Evolutionary conservation across 2,329 filamentous ascomycete species (phyloP).

Genomic region (Botrytis byssoidea): DNA sequence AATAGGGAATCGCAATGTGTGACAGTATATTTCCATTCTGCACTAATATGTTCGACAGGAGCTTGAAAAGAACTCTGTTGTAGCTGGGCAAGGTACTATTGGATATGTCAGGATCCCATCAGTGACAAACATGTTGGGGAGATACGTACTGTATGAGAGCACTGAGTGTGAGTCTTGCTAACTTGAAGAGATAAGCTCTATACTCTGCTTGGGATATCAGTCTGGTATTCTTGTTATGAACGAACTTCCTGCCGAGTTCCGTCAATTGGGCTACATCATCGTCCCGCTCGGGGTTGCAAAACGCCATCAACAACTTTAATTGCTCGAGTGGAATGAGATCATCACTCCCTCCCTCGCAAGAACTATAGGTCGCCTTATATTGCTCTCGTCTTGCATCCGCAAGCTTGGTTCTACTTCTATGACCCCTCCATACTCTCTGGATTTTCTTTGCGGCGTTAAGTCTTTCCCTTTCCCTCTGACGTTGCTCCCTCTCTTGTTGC

Average conservation of each 20-base stretch:
- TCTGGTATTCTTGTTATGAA: constrained; percentile 38
- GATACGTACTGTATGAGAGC: constrained; percentile 34
- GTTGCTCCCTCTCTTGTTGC: constrained; percentile 77
- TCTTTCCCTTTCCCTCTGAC: constrained; percentile 77
- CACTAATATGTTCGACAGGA: constrained; percentile 33
- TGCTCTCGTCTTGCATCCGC: constrained; percentile 55
- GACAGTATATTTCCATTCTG: constrained; percentile 28
- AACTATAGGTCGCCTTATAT: constrained; percentile 56
- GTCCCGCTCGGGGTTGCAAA: constrained; percentile 46
- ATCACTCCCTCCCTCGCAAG: not conserved
- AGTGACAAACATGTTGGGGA: not conserved
- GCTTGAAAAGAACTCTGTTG: constrained; percentile 26
- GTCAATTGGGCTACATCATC: constrained; percentile 52
- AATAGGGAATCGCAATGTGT: constrained; percentile 35
- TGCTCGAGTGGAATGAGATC: constrained; percentile 40
- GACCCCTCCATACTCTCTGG: constrained; percentile 80
- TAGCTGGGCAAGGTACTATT: constrained; percentile 15
- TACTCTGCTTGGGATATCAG: constrained; percentile 37
- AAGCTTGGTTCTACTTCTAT: constrained; percentile 59
- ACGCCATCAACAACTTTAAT: constrained; percentile 49
- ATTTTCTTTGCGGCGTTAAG: constrained; percentile 71
- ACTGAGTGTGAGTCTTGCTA: constrained; percentile 32
- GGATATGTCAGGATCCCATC: not conserved
- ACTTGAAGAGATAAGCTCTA: constrained; percentile 28
- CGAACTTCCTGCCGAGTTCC: constrained; percentile 40